Conservation (phyloP, 306 rosid species). For the Alnus rubra region DNA sequence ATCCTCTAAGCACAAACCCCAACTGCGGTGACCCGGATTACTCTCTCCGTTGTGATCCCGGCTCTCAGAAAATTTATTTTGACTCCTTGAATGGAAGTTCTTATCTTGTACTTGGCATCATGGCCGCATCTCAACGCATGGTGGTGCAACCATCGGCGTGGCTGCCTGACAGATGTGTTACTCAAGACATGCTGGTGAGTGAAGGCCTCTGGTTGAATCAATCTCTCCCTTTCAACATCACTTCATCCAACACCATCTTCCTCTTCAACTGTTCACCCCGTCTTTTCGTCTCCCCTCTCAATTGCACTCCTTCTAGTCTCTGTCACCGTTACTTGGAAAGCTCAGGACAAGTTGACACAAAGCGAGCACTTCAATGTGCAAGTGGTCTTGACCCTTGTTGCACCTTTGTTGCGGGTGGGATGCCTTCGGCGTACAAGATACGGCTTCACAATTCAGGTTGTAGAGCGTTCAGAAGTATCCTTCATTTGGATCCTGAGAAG, state of each 20-base stretch:
- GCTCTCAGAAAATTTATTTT: conserved; percentile 53
- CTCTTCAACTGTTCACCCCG: conserved; percentile 86
- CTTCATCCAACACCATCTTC: conserved; percentile 84
- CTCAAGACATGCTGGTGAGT: conserved; percentile 73
- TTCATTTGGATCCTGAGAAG: conserved; percentile 56
- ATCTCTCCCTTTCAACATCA: conserved; percentile 80
- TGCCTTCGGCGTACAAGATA: conserved; percentile 88
- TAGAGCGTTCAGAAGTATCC: conserved; percentile 80
- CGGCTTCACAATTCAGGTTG: conserved; percentile 91
- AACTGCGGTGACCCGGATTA: conserved; percentile 71
- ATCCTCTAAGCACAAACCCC: conserved; percentile 76
- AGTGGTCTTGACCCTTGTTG: conserved; percentile 75
- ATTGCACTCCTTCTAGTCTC: conserved; percentile 81
- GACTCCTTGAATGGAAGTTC: conserved; percentile 73
- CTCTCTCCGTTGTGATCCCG: conserved; percentile 63
- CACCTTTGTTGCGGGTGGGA: conserved; percentile 80
- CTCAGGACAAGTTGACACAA: conserved; percentile 56
- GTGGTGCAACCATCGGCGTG: conserved; percentile 80
- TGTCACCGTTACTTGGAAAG: conserved; percentile 75
- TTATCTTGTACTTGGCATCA: conserved; percentile 52
- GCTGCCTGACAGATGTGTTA: conserved; percentile 64
- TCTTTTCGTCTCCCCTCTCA: conserved; percentile 84
- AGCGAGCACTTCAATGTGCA: conserved; percentile 55
- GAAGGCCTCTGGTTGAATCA: conserved; percentile 87
- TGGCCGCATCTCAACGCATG: conserved; percentile 50